A percentile compares a stretch with the other conserved stretches of the same genome.
phyloP scores from a whole-genome alignment of 192 early-diverging fungal species.

The Thamnidium elegans region DNA sequence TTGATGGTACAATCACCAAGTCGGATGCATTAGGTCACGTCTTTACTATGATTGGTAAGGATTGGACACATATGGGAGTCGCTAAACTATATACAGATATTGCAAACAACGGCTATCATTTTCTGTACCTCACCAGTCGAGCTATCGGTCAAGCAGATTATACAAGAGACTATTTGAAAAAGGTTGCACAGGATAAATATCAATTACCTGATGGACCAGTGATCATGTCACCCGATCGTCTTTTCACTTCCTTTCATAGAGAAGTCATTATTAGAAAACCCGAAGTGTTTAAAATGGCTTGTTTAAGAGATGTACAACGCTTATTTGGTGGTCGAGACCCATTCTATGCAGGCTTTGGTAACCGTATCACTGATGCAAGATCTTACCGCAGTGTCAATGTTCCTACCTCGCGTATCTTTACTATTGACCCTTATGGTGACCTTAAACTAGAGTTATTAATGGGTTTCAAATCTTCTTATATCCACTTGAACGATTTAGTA shows the following conservation, averaged over 20 bases:
- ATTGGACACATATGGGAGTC: constrained; percentile 98
- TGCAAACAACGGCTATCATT: constrained; percentile 89
- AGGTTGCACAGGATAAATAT: constrained; percentile 85
- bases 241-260: constrained; percentile 88
- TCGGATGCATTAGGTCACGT: constrained; percentile 96
- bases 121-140: constrained; percentile 91
- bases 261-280: constrained; percentile 96
- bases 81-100: constrained; percentile 97
- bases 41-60: constrained; percentile 95
- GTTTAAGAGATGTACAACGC: constrained; percentile 85
- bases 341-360: constrained; percentile 97
- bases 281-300: constrained; percentile 97
- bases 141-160: constrained; percentile 93
- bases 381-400: constrained; percentile 94
- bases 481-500: constrained; percentile 88
- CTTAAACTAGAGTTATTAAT: constrained; percentile 86
- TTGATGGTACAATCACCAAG: constrained; percentile 99
- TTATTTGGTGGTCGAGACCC: constrained; percentile 81
- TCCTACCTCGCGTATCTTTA: constrained; percentile 92
- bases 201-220: constrained; percentile 93
- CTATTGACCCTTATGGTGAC: constrained; percentile 91
- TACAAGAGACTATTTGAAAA: constrained; percentile 88
- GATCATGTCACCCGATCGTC: constrained; percentile 92
- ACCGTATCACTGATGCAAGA: constrained; percentile 88
- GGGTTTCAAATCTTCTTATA: constrained; percentile 85